These are phyloP conservation scores for Albizia julibrissin DNA, from an alignment of 306 rosid genomes.

Conservation along the genomic window DNA sequence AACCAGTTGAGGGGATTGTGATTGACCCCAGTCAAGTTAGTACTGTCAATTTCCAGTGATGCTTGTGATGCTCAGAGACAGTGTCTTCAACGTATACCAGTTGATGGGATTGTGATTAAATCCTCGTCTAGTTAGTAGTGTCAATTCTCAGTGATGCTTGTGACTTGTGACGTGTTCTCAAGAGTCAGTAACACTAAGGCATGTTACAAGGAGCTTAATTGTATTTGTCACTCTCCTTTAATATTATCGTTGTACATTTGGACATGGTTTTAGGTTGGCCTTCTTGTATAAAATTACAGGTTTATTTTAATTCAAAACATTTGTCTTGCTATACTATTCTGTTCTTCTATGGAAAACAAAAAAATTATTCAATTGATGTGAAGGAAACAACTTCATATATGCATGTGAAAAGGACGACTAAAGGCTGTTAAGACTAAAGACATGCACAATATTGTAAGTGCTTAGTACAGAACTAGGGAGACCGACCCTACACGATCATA, in stretches of 20 bases:
- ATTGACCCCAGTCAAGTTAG: conserved; percentile 53
- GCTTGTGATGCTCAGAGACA: neutral
- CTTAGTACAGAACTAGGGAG: no score
- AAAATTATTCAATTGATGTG: neutral
- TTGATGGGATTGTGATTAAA: conserved; percentile 55
- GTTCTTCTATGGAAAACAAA: neutral
- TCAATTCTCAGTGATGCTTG: conserved; percentile 30
- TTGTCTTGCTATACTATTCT: neutral
- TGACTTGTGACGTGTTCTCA: neutral
- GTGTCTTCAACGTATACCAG: neutral
- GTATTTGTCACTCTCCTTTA: neutral
- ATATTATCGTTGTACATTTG: neutral
- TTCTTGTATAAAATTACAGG: neutral
- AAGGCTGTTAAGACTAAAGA: no score
- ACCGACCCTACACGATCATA: no score
- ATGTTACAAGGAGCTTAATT: neutral
- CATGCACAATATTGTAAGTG: no score
- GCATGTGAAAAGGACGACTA: no score
- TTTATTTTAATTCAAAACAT: neutral
- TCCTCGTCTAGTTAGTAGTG: conserved; percentile 44
- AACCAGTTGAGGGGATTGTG: conserved; percentile 51
- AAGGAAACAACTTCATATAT: neutral
- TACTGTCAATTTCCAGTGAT: conserved; percentile 35
- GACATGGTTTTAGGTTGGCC: neutral
- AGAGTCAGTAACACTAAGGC: neutral